These are phyloP conservation scores for Daldinia loculata DNA, from an alignment of 495 filamentous ascomycete genomes.

Conservation along the genomic window DNA sequence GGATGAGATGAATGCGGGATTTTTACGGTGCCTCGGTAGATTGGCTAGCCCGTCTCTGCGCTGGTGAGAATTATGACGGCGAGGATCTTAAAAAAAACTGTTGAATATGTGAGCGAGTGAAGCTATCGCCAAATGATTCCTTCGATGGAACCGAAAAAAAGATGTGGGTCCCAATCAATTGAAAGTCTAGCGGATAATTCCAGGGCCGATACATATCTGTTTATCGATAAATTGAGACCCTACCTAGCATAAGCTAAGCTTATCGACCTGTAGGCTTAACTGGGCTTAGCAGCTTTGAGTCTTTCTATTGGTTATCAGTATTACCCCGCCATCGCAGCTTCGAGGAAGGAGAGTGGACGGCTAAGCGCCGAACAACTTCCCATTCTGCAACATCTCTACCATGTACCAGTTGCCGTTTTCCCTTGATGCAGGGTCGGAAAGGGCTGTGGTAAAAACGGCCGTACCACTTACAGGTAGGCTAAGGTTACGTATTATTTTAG, in stretches of 20 bases:
- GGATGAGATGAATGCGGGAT: too few species aligned
- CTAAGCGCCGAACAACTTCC: constrained; percentile 40
- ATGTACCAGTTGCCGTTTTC: not conserved
- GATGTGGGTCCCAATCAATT: constrained; percentile 15
- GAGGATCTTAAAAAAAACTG: not conserved
- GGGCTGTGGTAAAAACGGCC: constrained; percentile 2
- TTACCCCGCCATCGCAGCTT: constrained; percentile 42
- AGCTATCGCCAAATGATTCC: constrained; percentile 24
- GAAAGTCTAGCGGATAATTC: constrained; percentile 24
- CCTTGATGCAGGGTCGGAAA: constrained; percentile 15
- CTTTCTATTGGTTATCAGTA: constrained; percentile 16
- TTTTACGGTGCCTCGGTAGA: not conserved
- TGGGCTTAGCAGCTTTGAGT: not conserved
- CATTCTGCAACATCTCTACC: not conserved
- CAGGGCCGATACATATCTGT: not conserved
- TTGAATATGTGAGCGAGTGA: not conserved
- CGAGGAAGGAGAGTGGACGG: constrained; percentile 35
- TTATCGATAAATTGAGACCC: constrained; percentile 18
- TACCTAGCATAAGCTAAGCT: too few species aligned
- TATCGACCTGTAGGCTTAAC: not conserved
- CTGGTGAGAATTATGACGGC: not conserved
- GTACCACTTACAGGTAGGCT: constrained; percentile 22
- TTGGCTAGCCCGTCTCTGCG: not conserved
- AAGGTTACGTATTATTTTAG: constrained; percentile 11
- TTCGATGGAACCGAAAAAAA: constrained; percentile 7